phyloP scores from a whole-genome alignment of 2,329 filamentous ascomycete species.

The Claviceps capensis region DNA sequence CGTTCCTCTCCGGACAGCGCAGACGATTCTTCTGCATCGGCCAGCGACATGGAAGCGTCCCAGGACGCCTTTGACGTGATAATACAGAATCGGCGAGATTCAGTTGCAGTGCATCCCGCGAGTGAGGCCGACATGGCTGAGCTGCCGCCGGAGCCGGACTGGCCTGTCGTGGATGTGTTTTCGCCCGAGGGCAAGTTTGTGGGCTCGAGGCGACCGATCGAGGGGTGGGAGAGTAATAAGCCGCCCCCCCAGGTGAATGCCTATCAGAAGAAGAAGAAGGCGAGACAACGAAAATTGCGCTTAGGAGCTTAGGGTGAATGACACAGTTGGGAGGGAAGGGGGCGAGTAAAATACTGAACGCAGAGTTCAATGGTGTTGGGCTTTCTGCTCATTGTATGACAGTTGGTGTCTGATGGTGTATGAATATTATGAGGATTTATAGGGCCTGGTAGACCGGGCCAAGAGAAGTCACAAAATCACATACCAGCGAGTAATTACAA shows the following conservation, averaged over 20 bases:
- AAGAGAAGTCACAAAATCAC: too few species aligned
- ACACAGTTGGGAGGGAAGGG: too few species aligned
- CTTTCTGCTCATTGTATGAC: too few species aligned
- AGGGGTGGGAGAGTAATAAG: conserved; percentile 53
- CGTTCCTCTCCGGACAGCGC: conserved; percentile 1
- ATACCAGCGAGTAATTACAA: too few species aligned
- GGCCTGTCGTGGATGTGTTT: conserved; percentile 72
- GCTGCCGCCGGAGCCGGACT: conserved; percentile 22
- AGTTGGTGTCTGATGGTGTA: background rate
- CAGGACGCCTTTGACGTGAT: conserved; percentile 15
- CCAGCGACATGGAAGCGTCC: background rate
- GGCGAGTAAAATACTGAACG: too few species aligned
- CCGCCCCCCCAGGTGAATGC: conserved; percentile 31
- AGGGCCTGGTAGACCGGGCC: too few species aligned
- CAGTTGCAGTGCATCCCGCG: background rate
- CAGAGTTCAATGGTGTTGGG: too few species aligned
- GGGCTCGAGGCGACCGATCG: conserved; percentile 51
- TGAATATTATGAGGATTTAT: background rate
- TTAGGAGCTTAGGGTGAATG: too few species aligned
- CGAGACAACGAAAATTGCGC: conserved; percentile 10
- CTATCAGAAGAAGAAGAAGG: conserved; percentile 26
- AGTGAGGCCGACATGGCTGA: too few species aligned
- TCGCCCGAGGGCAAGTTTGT: conserved; percentile 75
- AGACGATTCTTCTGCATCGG: background rate
- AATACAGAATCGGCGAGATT: conserved; percentile 13